Evolutionary conservation across 2,329 filamentous ascomycete genomes (phyloP), one percentile per base, ranked within the genome.

Genomic region (Talaromyces sp.): DNA sequence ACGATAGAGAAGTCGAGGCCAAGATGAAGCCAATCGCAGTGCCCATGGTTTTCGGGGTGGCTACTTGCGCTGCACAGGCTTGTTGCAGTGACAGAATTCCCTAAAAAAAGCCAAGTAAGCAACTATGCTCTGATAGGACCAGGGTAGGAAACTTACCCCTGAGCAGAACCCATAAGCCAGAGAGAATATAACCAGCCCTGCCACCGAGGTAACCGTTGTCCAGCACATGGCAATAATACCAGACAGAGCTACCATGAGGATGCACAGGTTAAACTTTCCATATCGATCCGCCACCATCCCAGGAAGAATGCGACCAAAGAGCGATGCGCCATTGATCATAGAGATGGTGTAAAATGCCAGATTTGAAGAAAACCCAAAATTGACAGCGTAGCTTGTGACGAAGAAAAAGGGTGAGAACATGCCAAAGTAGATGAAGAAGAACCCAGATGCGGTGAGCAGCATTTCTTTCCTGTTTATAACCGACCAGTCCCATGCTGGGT

Each of bases 131-230:
- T 3, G 24, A 14, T 51, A 51, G 21, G 13, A 35, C 6, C 17
- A 14, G 14, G n/a, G 26, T 9, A 32, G 11, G 5, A 10, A 13
- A 60, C 68, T 63, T 58, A 80, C 78, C 0, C 79, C 79, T 2
- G 78, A 81, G 0, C 72, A 69, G 60, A 82, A 81, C 0, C 80
- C 79, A 64, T 80, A 81, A 0, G 74, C 75, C 14, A 75, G 70
- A 0, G 75, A 74, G 64, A 77, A 82, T 4, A 78, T 65, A 1
- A 81, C 74, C 59, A 81, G 70, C 0, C 78, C 79, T 0, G 78
- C 75, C 7, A 77, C 73, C 13, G 68, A 73, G 1, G 71, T 73
- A 1, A 77, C 78, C 19, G 71, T 72, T 3, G 77, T 79, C 72
- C 81, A 78, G 29, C 74, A 77, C n/a, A 82, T 72, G 1, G 76